Evolutionary conservation across 164 flowering plant genomes (phyloP), one percentile per base, ranked within the genome.

Genomic region (Tinospora cordifolia): DNA sequence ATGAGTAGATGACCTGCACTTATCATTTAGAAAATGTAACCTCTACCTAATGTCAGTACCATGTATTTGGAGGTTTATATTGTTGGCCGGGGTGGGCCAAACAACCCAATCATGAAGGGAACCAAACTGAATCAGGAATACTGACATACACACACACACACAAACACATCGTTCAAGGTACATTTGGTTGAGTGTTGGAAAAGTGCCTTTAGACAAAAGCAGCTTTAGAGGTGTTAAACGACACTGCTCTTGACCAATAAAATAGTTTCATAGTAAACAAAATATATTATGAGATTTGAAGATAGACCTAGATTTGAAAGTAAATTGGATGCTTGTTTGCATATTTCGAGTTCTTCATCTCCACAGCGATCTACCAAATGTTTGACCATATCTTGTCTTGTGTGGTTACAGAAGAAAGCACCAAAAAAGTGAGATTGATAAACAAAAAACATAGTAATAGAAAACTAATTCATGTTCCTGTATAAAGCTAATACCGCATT

Each of bases 361-460:
- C 67, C 79, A 72, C 90, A 85, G 72, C 86, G 63, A 71, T 83
- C 76, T 27, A 92, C 66, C 79, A 90, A 78, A 69, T 83, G 82
- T 60, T 78, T 74, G 67, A 84, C 82, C 57, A 90, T 72, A 67
- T 85, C 84, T 82, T 84, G 79, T 90, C 98, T 90, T 90, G 85
- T 66, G 73, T 62, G 25, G 9, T 66, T 40, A 49, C 60, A 15
- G 41, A 14, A 66, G 13, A 68, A 51, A 1, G 70, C 21, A 44
- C n/a, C n/a, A 2, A 62, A 34, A n/a, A 38, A 54, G 30, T n/a
- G 8, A 46, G 1, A 11, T 8, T n/a, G 10, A 46, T 30, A 19
- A 17, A 73, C 8, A 13, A 64, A 13, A 21, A 67, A 30, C 36
- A 15, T 2, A 22, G 24, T 14, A 1, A 15, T 9, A 34, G 17